phyloP scores from a whole-genome alignment of 192 early-diverging fungal genomes.

The Pilobolus umbonatus region DNA sequence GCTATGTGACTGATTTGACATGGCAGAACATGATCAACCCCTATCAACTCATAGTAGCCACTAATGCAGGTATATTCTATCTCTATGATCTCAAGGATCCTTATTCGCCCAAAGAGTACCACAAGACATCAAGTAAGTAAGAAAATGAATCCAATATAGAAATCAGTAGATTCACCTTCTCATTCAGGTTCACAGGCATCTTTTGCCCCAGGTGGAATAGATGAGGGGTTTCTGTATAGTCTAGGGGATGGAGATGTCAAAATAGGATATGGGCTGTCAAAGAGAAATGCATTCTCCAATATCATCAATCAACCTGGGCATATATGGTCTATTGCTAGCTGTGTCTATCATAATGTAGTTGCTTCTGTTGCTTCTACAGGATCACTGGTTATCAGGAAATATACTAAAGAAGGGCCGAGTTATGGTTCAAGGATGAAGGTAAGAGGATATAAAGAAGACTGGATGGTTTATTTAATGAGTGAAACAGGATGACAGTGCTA shows the following conservation, averaged over 20 bases:
- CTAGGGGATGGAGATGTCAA: not conserved
- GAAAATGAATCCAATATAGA: too few relatives aligned
- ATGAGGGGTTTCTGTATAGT: not conserved
- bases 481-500: not conserved
- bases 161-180: not conserved
- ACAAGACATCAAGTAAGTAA: not conserved
- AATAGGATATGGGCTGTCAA: not conserved
- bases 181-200: constrained; percentile 4
- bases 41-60: not conserved
- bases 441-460: not conserved
- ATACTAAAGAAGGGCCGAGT: not conserved
- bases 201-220: constrained; percentile 1
- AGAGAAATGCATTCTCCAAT: not conserved
- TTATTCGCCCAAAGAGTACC: not conserved
- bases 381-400: not conserved
- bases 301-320: not conserved
- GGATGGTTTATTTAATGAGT: not conserved
- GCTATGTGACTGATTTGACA: too few relatives aligned
- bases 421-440: not conserved
- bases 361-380: not conserved
- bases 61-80: not conserved
- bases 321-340: constrained; percentile 13
- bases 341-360: not conserved
- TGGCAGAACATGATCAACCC: not conserved
- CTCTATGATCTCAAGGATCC: constrained; percentile 7